Evolutionary conservation across 257 asterid species (phyloP), one percentile per base, ranked within the genome.

Genomic region (Rehmannia glutinosa): DNA sequence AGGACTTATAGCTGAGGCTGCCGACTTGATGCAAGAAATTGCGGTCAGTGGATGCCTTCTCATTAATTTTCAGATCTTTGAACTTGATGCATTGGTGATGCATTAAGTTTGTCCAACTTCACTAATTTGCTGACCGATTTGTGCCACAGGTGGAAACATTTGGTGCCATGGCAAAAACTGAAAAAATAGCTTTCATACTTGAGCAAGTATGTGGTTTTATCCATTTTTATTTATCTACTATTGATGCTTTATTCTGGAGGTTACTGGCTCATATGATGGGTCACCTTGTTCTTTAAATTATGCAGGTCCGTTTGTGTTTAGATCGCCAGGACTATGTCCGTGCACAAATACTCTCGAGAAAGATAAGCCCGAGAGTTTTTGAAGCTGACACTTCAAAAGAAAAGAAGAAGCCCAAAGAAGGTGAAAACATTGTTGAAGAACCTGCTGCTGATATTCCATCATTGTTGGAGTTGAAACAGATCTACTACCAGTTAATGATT

Each of bases 121-220:
- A 11, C 2, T 52, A 8, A 20, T 35, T 53, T 27, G 15, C 62
- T 76, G 24, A 61, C 64, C 6, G 13, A 58, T 58, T n/a, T 68
- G 24, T 54, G 30, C 61, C 17, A 27, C 82, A 92, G 98, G 98
- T 92, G 30, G 97, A 92, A 70, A 90, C 98, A 5, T 92, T 92
- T 79, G 97, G 98, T 5, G 96, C 92, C 33, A 92, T 92, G 98
- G 98, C 98, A 17, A 92, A 92, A 78, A 90, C 98, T 63, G 98
- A 92, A 78, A 92, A 92, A 75, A 92, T 87, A 61, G 96, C 96
- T 13, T 92, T 86, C 75, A 92, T 92, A 75, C 97, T 92, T 63
- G 97, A 90, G 50, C 98, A 92, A 82, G 98, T 92, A 79, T 53
- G 83, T 47, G 57, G 25, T 63, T 59, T 20, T 24, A 32, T 52